These are phyloP conservation scores for Coemansia furcata DNA, from an alignment of 192 early-diverging fungal species.

Conservation along the genomic window DNA sequence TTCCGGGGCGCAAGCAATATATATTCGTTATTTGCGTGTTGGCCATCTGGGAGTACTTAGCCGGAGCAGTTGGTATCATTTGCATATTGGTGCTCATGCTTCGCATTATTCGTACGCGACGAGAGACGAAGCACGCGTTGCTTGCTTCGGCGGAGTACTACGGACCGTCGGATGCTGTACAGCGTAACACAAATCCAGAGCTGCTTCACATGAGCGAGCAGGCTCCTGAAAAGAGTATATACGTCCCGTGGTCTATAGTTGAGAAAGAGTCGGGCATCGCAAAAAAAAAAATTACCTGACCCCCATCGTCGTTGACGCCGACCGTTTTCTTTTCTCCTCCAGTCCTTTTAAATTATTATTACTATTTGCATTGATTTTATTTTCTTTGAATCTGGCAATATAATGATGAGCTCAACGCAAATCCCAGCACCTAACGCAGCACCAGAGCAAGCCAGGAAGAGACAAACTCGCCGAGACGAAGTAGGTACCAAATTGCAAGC, in stretches of 20 bases:
- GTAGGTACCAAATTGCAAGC: conserved; percentile 14
- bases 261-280: not conserved
- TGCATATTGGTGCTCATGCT: conserved; percentile 10
- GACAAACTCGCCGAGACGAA: conserved; percentile 51
- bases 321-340: not conserved
- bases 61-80: conserved; percentile 24
- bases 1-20: conserved; percentile 7
- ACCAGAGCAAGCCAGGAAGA: conserved; percentile 48
- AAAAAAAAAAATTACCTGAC: not conserved
- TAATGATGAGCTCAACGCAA: conserved; percentile 47
- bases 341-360: not conserved
- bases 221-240: too few relatives aligned
- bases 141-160: conserved; percentile 9
- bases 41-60: conserved; percentile 27
- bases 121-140: conserved; percentile 14
- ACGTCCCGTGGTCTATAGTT: not conserved
- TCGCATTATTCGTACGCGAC: conserved; percentile 23
- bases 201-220: conserved; percentile 7
- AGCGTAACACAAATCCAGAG: conserved; percentile 5
- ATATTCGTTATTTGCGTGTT: conserved; percentile 9
- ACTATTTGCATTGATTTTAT: not conserved
- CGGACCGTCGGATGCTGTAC: conserved; percentile 1
- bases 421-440: conserved; percentile 19
- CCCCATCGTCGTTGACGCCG: not conserved
- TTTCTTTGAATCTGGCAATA: not conserved